Percentiles rank a stretch among this genome's conserved stretches.
Evolutionary conservation across 257 asterid genomes (phyloP).

Genomic region (Solanum commersonii): DNA sequence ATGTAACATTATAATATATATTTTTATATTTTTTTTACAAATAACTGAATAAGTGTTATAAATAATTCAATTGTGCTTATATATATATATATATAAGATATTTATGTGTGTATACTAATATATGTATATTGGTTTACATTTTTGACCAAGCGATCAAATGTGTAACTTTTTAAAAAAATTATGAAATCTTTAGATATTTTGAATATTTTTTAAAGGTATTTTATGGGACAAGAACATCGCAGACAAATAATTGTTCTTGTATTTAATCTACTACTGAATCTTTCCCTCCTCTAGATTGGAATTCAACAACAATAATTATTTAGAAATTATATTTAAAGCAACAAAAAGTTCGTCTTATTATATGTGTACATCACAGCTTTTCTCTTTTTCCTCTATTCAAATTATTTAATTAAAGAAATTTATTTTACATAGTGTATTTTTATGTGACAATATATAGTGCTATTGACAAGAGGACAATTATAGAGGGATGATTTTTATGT

Average conservation of each 20-base stretch:
- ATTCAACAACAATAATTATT: not conserved
- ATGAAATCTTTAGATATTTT: not conserved
- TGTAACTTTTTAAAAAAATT: not conserved
- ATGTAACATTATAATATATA: too few relatives aligned
- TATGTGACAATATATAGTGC: not conserved
- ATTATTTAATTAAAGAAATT: not conserved
- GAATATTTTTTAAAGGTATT: not conserved
- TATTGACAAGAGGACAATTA: not conserved
- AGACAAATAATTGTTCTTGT: not conserved
- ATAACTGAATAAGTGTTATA: too few relatives aligned
- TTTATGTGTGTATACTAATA: too few relatives aligned
- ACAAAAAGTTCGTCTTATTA: not conserved
- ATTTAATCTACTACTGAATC: not conserved
- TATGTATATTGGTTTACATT: too few relatives aligned
- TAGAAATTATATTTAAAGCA: not conserved
- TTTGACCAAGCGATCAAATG: too few relatives aligned
- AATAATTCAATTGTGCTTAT: too few relatives aligned
- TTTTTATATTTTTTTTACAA: too few relatives aligned
- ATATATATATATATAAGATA: too few relatives aligned
- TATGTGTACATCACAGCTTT: not conserved
- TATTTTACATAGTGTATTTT: not conserved
- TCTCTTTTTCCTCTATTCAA: not conserved
- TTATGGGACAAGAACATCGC: not conserved
- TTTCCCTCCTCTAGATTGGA: not conserved
- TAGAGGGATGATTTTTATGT: not conserved